Percentiles rank a stretch among this genome's conserved stretches.
Conservation (phyloP, 176 grass and related monocot genomes). For the Musa schizocarpa region DNA sequence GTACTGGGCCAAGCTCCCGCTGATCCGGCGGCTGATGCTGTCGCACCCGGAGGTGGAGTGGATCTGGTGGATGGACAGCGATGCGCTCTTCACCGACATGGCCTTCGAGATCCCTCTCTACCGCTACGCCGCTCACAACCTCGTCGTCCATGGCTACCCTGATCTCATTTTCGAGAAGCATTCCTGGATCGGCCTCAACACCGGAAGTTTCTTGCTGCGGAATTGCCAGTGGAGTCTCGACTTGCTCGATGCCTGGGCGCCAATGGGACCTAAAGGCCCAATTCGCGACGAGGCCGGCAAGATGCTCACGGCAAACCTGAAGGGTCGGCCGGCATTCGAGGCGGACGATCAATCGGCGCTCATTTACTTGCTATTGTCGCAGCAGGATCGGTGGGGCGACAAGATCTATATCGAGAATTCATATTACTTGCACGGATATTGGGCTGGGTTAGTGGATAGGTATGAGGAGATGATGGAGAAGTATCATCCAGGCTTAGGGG, state of each 20-base stretch:
- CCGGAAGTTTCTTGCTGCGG: constrained; percentile 79
- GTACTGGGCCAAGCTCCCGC: constrained; percentile 89
- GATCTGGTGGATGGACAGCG: constrained; percentile 92
- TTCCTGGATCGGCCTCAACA: constrained; percentile 75
- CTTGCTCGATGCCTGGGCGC: constrained; percentile 61
- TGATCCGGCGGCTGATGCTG: constrained; percentile 73
- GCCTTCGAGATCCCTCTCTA: constrained; percentile 63
- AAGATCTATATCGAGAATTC: constrained; percentile 62
- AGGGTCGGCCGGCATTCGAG: constrained; percentile 65
- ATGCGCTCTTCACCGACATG: constrained; percentile 88
- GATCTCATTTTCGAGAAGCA: constrained; percentile 57
- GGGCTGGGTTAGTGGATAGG: constrained; percentile 54
- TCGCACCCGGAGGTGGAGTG: constrained; percentile 87
- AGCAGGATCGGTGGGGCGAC: constrained; percentile 42
- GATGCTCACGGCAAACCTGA: constrained; percentile 44
- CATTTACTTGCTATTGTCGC: constrained; percentile 64
- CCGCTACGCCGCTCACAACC: constrained; percentile 57
- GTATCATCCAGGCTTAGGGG: constrained; percentile 38
- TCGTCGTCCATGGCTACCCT: constrained; percentile 69
- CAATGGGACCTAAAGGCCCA: constrained; percentile 65
- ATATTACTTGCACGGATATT: constrained; percentile 81
- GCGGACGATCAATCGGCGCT: constrained; percentile 92
- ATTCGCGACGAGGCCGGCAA: constrained; percentile 55
- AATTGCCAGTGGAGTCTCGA: constrained; percentile 95
- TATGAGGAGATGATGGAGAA: constrained; percentile 58